phyloP scores from a whole-genome alignment of 75 land plant genomes.

The Pinus taeda region DNA sequence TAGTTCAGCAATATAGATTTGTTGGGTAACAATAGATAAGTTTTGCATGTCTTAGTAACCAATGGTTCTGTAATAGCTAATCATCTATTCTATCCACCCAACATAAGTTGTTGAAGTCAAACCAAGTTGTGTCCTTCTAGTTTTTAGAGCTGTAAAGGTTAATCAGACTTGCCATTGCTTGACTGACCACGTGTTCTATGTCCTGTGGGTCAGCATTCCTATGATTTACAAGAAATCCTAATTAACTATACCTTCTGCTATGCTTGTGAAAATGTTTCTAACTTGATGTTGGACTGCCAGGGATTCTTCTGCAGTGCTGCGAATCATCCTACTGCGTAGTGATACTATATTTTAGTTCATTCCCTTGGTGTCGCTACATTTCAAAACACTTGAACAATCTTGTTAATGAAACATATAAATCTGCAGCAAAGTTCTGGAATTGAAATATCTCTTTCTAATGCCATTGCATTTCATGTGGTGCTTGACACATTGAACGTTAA shows the following conservation, averaged over 20 bases:
- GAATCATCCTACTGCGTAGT: neutral
- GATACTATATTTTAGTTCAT: neutral
- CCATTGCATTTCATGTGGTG: neutral
- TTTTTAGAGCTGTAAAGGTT: neutral
- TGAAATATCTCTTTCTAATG: neutral
- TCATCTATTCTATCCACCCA: neutral
- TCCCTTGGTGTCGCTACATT: neutral
- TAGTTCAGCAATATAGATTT: too few relatives aligned
- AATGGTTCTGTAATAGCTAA: too few relatives aligned
- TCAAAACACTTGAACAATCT: neutral
- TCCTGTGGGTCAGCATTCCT: neutral
- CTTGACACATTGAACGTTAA: slow-evolving; percentile 9
- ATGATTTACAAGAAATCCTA: neutral
- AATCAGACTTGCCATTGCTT: neutral
- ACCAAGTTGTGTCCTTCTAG: neutral
- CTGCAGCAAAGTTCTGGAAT: neutral
- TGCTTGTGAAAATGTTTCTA: neutral
- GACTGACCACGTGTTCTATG: neutral
- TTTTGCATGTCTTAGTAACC: too few relatives aligned
- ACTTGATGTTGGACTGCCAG: neutral
- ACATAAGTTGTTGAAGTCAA: neutral
- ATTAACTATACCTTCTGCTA: neutral
- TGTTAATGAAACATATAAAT: neutral
- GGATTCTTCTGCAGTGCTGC: neutral
- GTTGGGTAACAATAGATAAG: too few relatives aligned